Conservation (phyloP, 2,329 filamentous ascomycete species). For the Trichoderma citrinoviride region DNA sequence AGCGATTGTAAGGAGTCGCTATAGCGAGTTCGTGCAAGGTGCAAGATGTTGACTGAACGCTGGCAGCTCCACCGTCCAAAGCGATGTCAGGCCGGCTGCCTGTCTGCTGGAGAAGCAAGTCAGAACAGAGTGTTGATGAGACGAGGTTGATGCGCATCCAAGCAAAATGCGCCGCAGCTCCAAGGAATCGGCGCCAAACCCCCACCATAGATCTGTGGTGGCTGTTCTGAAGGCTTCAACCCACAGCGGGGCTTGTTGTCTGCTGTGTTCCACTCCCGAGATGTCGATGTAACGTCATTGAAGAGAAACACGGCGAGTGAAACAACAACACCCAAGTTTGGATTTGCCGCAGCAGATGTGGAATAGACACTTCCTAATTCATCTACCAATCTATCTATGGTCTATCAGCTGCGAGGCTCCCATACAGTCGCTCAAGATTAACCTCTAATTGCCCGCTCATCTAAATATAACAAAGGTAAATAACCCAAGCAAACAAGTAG, state of each 20-base stretch:
- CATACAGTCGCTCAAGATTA: background rate
- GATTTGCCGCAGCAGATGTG: background rate
- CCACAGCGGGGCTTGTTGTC: slow-evolving; percentile 20
- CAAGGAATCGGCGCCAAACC: background rate
- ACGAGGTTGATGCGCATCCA: background rate
- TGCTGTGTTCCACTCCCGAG: background rate
- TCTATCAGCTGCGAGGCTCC: slow-evolving; percentile 1
- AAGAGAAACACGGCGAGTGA: background rate
- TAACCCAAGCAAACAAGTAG: background rate
- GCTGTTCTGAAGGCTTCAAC: background rate
- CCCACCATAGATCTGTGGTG: slow-evolving; percentile 14
- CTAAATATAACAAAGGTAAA: slow-evolving; percentile 7
- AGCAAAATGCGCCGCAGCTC: too few species aligned
- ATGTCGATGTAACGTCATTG: background rate
- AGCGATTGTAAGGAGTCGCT: background rate
- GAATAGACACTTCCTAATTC: too few species aligned
- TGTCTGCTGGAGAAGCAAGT: background rate
- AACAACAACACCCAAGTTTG: background rate
- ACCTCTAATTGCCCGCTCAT: background rate
- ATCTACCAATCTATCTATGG: background rate
- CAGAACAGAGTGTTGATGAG: background rate
- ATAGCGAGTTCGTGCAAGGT: too few species aligned
- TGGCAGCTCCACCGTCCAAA: too few species aligned
- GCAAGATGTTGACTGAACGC: too few species aligned
- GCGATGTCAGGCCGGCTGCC: too few species aligned